Evolutionary conservation across 2,329 filamentous ascomycete species (phyloP), one percentile per base, ranked within the genome.

Genomic region (Pseudocercospora crystallina): DNA sequence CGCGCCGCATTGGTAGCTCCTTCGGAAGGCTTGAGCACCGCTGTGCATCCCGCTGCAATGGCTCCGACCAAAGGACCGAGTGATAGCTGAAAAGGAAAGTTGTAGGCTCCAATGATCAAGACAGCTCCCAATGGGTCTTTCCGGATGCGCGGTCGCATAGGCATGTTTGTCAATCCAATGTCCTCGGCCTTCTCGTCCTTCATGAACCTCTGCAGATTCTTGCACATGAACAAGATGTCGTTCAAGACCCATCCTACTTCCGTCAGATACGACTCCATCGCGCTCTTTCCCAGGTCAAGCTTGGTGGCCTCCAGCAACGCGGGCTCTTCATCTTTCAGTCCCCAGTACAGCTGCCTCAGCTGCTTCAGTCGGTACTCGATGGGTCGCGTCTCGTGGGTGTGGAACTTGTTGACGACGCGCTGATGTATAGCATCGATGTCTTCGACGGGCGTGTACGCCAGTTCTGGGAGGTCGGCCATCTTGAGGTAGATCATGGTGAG

Each of bases 281-380:
- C 70, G 50, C 85, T 80, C 77, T 95, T 96, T 69, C 83, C 80
- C 58, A 97, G 75, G 67, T 99, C 94, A 61, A 81, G 78, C 67
- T 81, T 79, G 67, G 90, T 81, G 15, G 92, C 90, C 69, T 89
- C 87, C 59, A 83, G 68, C 54, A 97, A 79, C 61, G 86, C 80
- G 39, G 83, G 76, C 49, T 84, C 80, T 68, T 89, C 85, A 76
- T 97, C 92, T 59, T 84, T 84, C 60, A 96, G 71, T 7, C 76
- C 90, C 94, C 94, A 97, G 77, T 96, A 97, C 49, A 97, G 84
- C 79, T 90, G 92, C 62, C 91, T 87, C 54, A 99, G 83, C 78
- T 97, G 94, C 47, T 83, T 79, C 57, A 91, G 77, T 57, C 94
- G 85, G 75, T 87, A 97, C 64, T 89, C 81, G 54, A 96, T 68